These are phyloP conservation scores for Cercospora nicotianae DNA, from an alignment of 2,329 filamentous ascomycete genomes.

Conservation along the genomic window DNA sequence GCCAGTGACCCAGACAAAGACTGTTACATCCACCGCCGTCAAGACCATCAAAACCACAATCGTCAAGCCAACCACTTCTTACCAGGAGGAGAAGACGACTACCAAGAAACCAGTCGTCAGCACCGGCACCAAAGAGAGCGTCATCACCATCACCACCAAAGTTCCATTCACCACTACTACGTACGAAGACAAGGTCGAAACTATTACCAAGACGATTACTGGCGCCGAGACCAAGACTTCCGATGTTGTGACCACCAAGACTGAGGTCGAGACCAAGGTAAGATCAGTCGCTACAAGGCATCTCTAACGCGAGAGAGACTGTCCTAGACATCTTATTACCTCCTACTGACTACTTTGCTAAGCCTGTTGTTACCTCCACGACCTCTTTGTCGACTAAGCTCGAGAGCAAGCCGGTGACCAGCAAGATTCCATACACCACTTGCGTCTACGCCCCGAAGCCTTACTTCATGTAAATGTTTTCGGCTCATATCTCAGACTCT, in stretches of 20 bases:
- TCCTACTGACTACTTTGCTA: no score
- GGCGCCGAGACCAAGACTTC: constrained; percentile 8
- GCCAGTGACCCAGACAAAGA: constrained; percentile 13
- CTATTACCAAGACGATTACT: constrained; percentile 4
- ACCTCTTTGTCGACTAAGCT: not conserved
- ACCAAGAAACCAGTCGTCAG: not conserved
- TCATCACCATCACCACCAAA: constrained; percentile 12
- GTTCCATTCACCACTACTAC: constrained; percentile 8
- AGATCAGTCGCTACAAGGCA: no score
- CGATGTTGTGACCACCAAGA: constrained; percentile 1
- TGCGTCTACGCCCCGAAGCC: constrained; percentile 13
- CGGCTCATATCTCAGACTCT: not conserved
- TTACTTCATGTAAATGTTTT: constrained; percentile 9
- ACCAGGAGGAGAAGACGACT: not conserved
- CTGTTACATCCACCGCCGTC: constrained; percentile 9
- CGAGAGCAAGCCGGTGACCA: not conserved
- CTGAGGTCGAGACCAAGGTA: constrained; percentile 4
- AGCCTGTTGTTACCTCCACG: constrained; percentile 6
- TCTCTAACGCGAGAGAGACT: no score
- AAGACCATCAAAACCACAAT: constrained; percentile 16
- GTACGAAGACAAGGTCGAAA: constrained; percentile 2
- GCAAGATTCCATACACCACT: constrained; percentile 14
- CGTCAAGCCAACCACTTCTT: constrained; percentile 11
- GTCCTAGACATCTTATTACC: no score
- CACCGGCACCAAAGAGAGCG: not conserved